A percentile compares a stretch with the other conserved stretches of the same genome.
These are phyloP conservation scores for Begonia fuchsioides DNA, from an alignment of 306 rosid species.

Conservation along the genomic window DNA sequence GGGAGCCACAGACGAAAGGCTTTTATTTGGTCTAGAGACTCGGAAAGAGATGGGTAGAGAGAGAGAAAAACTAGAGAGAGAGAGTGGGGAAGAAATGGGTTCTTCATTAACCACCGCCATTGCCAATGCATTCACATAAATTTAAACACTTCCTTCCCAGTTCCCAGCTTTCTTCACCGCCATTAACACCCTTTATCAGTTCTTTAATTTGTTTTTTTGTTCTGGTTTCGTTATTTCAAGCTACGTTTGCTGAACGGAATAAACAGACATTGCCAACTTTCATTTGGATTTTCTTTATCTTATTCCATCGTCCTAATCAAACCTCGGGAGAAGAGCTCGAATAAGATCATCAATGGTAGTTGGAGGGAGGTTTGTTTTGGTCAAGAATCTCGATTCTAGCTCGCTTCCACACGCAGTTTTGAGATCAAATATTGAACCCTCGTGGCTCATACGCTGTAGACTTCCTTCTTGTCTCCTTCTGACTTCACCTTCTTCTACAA, in stretches of 20 bases:
- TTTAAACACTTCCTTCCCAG: no score
- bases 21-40: neutral
- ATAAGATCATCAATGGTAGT: slow-evolving; percentile 21
- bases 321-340: slow-evolving; percentile 33
- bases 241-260: neutral
- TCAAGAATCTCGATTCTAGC: slow-evolving; percentile 47
- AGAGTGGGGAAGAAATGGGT: no score
- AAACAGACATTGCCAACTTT: slow-evolving; percentile 72
- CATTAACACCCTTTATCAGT: slow-evolving; percentile 10
- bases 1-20: slow-evolving; percentile 6
- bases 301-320: slow-evolving; percentile 44
- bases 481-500: no score
- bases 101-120: slow-evolving; percentile 81
- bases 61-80: neutral
- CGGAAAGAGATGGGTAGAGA: slow-evolving; percentile 4
- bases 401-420: slow-evolving; percentile 14
- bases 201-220: no score
- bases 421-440: no score
- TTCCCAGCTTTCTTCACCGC: slow-evolving; percentile 19
- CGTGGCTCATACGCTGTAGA: no score
- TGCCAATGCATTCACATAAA: slow-evolving; percentile 30
- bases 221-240: neutral
- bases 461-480: no score
- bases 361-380: slow-evolving; percentile 22
- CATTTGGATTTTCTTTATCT: slow-evolving; percentile 27